Base-by-base conservation (phyloP, 352 stramenopile genomes). In the Globisporangium spiculum region DNA sequence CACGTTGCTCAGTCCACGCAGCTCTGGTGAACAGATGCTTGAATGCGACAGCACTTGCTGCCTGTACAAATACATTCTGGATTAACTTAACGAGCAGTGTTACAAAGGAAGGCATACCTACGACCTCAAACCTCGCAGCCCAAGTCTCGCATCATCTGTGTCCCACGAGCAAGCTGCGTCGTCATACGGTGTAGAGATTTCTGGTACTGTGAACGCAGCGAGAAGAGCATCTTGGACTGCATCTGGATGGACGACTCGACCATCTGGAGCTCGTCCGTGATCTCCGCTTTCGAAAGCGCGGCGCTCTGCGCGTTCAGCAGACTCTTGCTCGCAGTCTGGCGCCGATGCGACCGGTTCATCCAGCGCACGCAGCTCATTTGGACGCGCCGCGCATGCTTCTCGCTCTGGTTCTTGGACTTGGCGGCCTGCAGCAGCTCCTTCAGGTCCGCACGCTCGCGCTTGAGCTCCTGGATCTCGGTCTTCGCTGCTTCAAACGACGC, bases 301-400 rank as follows among this genome's bases (percentile, higher is more conserved):
- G 71, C 69, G 44, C 68, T 69, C 46, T 86, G 77, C 14, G 82
- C 77, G 14, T 73, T 75, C 3, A 73, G 66, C 9, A 74, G 78
- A 20, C 84, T 79, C 0, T 63, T 68, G 24, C 56, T 58, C 3
- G 81, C 82, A 4, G 75, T 66, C 44, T 76, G 77, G 32, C 84
- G 75, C 48, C 84, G 72, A 2, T 76, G 75, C 26, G 84, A 85
- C 30, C 84, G 77, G 56, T 92, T 92, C 70, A 92, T 83, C 78
- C 79, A 90, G 3, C 74, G 75, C 16, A 90, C 70, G 48, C 84
- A 90, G 64, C 86, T 84, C 84, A 92, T 88, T 54, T 90, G 80
- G 60, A 83, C 65, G 46, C 77, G 71, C 3, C 84, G 78, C 53
- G 74, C 69, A 9, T 77, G 56, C 62, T 90, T 92, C 36, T 90